phyloP scores from a whole-genome alignment of 495 filamentous ascomycete genomes.

The Letharia lupina region DNA sequence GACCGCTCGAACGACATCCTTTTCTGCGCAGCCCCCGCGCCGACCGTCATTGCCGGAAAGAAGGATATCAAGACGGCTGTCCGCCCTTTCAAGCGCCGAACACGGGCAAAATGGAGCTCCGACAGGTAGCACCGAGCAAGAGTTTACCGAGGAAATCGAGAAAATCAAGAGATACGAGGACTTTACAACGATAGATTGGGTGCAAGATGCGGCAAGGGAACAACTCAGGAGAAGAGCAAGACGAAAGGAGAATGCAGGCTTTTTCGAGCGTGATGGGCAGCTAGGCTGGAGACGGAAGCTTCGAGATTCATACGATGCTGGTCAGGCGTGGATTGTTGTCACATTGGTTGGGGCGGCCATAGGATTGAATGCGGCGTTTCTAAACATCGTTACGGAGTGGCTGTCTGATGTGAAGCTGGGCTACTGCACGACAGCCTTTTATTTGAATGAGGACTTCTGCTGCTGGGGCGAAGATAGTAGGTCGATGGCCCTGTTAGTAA shows the following conservation, averaged over 20 bases:
- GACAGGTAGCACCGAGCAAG: slow-evolving; percentile 37
- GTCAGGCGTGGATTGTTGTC: slow-evolving; percentile 96
- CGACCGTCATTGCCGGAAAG: slow-evolving; percentile 49
- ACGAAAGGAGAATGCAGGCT: slow-evolving; percentile 62
- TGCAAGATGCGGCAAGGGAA: slow-evolving; percentile 91
- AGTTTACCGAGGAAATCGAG: slow-evolving; percentile 88
- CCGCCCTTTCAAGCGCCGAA: slow-evolving; percentile 59
- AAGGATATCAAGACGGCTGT: slow-evolving; percentile 59
- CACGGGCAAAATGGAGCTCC: slow-evolving; percentile 45
- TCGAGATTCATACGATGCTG: slow-evolving; percentile 86
- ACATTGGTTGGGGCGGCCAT: slow-evolving; percentile 89
- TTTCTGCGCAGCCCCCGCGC: slow-evolving; percentile 42
- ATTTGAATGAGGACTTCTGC: slow-evolving; percentile 96
- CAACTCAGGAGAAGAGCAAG: slow-evolving; percentile 70
- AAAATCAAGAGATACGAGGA: slow-evolving; percentile 97
- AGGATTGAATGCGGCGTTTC: slow-evolving; percentile 82
- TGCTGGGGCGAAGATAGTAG: slow-evolving; percentile 93
- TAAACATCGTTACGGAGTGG: slow-evolving; percentile 98
- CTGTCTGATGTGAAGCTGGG: slow-evolving; percentile 91
- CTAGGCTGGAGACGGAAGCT: slow-evolving; percentile 76
- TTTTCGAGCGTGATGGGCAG: slow-evolving; percentile 63
- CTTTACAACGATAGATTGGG: slow-evolving; percentile 99
- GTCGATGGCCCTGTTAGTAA: slow-evolving; percentile 12
- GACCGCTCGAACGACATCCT: slow-evolving; percentile 55
- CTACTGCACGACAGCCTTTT: slow-evolving; percentile 90